Evolutionary conservation across 2,329 filamentous ascomycete genomes (phyloP), one percentile per base, ranked within the genome.

Genomic region (Aureobasidium vineae): DNA sequence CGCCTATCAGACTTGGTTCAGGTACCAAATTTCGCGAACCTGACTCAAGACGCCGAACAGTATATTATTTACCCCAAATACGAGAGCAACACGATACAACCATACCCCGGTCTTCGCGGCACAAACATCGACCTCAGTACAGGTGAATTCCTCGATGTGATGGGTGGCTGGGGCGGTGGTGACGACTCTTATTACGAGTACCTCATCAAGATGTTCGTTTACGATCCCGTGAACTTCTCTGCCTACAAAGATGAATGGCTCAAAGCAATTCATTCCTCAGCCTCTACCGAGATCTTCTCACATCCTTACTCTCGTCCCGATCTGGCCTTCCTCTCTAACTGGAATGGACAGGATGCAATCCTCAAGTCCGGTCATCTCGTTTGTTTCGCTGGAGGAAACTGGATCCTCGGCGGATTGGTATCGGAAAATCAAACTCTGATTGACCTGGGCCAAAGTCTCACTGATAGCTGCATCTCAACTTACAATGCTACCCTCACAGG

Each of bases 131-230:
- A 86, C 70, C 83, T 91, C 68, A 73, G 79, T 1, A 86, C 84
- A 3, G 92, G 92, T 23, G 72, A 80, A 8, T 94, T 96, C 71
- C 70, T 84, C 16, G 85, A 94, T 73, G 83, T 83, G 28, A 73
- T 70, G 1, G 91, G 92, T 61, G 89, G 90, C 52, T 96, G 91
- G 91, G 84, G 85, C 45, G 91, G 89, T 60, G 89, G 90, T 7
- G 85, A 84, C 36, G 91, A 96, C 76, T 91, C 87, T 50, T 96
- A 89, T 78, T 96, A 96, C 78, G 91, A 96, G 78, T 96, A 96
- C 73, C 84, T 96, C 38, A 88, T 96, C 76, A 96, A 96, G 81
- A 94, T 95, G 90, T 96, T 88, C 72, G 77, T 94, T 65, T 96
- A 96, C 75, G 89, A 94, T 73, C 82, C 86, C 0, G 71, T 75